Evolutionary conservation across 192 early-diverging fungal genomes (phyloP), one percentile per base, ranked within the genome.

Genomic region (Neocallimastix lanati): DNA sequence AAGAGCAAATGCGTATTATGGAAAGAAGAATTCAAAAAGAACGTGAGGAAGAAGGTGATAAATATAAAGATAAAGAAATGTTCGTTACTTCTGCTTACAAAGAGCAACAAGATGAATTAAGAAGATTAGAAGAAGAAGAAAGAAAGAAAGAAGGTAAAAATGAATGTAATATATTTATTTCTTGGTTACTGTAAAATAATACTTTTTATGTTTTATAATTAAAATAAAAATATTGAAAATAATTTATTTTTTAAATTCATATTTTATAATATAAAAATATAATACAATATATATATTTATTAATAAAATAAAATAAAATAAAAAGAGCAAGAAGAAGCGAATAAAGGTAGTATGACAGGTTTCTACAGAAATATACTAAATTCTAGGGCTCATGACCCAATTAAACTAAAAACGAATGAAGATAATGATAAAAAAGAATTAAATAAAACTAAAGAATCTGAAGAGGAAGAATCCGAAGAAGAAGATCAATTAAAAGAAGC

Each of bases 81-180:
- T 94, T 94, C 81, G 89, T 94, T 67, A 94, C 93, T n/a, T 86
- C 86, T 21, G 88, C 92, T 25, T 94, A 92, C 29, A 80, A 86
- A 84, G 85, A 86, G 81, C 85, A 90, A 76, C 85, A 89, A 80
- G 88, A 88, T 77, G 93, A 94, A 80, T 82, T 92, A 58, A 84
- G 87, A 80, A 77, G 84, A 28, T 83, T 90, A 25, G 92, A 92
- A 81, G 81, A 82, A 76, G 83, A 92, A 81, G 91, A 92, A 81
- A 85, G 85, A 80, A 85, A 87, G 30, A 82, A 85, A 29, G 88
- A 90, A 83, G 90, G 85, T 83, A 80, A 30, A 28, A 21, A 67
- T 76, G n/a, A n/a, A n/a, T n/a, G n/a, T n/a, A n/a, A n/a, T n/a
- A n/a, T n/a, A n/a, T n/a, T n/a, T n/a, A n/a, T n/a, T n/a, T n/a